These are phyloP conservation scores for Suhomyces vadensis DNA, from an alignment of 805 yeast genomes.

Conservation along the genomic window DNA sequence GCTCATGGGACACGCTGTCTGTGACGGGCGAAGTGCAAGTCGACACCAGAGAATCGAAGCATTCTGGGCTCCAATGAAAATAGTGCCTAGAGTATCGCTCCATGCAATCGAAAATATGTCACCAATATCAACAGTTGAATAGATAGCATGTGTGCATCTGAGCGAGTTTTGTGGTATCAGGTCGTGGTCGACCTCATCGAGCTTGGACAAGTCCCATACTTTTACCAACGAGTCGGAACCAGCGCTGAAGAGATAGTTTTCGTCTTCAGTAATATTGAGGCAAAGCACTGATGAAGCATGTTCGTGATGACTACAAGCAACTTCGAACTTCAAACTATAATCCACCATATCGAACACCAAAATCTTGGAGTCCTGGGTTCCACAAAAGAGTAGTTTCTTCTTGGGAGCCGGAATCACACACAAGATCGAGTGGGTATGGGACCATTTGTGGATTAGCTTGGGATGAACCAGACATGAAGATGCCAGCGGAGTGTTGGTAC, in stretches of 20 bases:
- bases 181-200: constrained; percentile 6
- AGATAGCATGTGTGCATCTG: constrained; percentile 63
- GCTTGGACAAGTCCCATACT: constrained; percentile 67
- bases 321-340: constrained; percentile 53
- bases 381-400: constrained; percentile 69
- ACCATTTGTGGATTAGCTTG: constrained; percentile 65
- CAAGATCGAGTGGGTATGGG: constrained; percentile 66
- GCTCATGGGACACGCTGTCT: neutral
- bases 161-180: constrained; percentile 9
- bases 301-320: constrained; percentile 47
- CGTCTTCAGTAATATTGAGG: constrained; percentile 54
- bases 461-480: constrained; percentile 4
- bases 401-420: constrained; percentile 66
- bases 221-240: constrained; percentile 89
- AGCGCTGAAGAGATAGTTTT: constrained; percentile 70
- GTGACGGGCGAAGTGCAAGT: constrained; percentile 10
- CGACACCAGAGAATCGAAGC: constrained; percentile 81
- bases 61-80: constrained; percentile 89
- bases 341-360: constrained; percentile 67
- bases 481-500: neutral
- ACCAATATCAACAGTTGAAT: constrained; percentile 85
- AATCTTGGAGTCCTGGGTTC: constrained; percentile 84
- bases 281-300: constrained; percentile 77
- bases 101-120: constrained; percentile 86
- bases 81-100: constrained; percentile 55